Percentiles rank a stretch among this genome's conserved stretches.
Conservation (phyloP, 495 filamentous ascomycete genomes). For the Penicillium subrubescens region DNA sequence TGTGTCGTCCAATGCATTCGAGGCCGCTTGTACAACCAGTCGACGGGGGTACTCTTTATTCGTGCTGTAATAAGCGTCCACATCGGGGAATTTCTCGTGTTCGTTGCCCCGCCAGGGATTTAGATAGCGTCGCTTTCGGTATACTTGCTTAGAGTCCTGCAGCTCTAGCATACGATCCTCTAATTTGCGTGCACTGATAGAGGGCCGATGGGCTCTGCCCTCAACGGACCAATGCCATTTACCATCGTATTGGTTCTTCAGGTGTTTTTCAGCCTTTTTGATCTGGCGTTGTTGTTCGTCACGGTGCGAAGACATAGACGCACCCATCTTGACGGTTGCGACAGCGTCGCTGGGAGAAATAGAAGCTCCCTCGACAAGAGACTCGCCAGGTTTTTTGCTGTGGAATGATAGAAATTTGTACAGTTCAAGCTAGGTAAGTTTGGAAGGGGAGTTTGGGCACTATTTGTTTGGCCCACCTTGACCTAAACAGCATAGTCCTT, state of each 20-base stretch:
- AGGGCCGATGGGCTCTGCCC: background rate
- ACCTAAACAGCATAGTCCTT: background rate
- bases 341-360: background rate
- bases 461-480: background rate
- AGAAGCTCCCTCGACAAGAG: background rate
- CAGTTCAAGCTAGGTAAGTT: background rate
- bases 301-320: background rate
- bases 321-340: background rate
- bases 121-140: slow-evolving; percentile 11
- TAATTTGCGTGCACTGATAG: background rate
- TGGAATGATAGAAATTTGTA: background rate
- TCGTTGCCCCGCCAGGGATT: slow-evolving; percentile 12
- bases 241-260: background rate
- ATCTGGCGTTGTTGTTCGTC: background rate
- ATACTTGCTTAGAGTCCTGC: slow-evolving; percentile 1
- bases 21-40: slow-evolving; percentile 17
- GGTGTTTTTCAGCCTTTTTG: background rate
- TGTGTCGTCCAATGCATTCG: slow-evolving; percentile 1
- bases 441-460: background rate
- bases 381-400: background rate
- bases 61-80: slow-evolving; percentile 19
- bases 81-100: slow-evolving; percentile 15
- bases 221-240: background rate
- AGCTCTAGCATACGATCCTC: slow-evolving; percentile 14
- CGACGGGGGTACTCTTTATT: slow-evolving; percentile 17